phyloP scores from a whole-genome alignment of 1,284 basidiomycete genomes.

The Tilletia caries region DNA sequence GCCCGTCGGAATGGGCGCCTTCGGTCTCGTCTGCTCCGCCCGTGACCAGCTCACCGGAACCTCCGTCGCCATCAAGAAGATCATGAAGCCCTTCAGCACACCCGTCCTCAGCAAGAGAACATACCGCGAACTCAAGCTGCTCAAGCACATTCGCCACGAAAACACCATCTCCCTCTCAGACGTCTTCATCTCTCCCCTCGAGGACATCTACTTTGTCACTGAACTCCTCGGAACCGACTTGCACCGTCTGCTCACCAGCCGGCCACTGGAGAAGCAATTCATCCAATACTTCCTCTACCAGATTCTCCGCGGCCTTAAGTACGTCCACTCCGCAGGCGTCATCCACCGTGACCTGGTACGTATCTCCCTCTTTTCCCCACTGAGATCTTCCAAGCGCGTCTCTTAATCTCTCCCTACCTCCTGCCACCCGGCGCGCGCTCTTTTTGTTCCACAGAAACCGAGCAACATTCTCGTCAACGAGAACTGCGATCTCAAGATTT shows the following conservation, averaged over 20 bases:
- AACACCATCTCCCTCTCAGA: conserved; percentile 99
- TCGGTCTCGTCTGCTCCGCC: conserved; percentile 66
- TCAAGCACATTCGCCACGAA: conserved; percentile 98
- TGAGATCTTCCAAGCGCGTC: not conserved
- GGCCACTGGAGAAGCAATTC: conserved; percentile 98
- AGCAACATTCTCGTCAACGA: conserved; percentile 99
- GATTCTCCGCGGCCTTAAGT: conserved; percentile 96
- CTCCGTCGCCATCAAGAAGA: conserved; percentile 97
- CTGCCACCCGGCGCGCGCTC: too few species aligned
- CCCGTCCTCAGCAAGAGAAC: conserved; percentile 97
- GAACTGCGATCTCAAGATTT: conserved; percentile 99
- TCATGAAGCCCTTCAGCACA: conserved; percentile 97
- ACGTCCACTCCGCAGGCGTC: conserved; percentile 98
- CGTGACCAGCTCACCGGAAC: conserved; percentile 94
- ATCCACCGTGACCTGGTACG: conserved; percentile 77
- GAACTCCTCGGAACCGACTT: conserved; percentile 97
- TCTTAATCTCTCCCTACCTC: not conserved
- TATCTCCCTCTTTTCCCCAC: not conserved
- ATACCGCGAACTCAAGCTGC: conserved; percentile 93
- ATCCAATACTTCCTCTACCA: conserved; percentile 99
- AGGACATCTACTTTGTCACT: conserved; percentile 97
- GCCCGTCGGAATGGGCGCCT: conserved; percentile 96
- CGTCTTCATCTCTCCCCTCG: conserved; percentile 97
- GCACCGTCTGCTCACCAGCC: conserved; percentile 89
- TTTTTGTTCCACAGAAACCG: conserved; percentile 84